Conservation (phyloP, 176 grass and related monocot genomes). For the Sorghum bicolor region DNA sequence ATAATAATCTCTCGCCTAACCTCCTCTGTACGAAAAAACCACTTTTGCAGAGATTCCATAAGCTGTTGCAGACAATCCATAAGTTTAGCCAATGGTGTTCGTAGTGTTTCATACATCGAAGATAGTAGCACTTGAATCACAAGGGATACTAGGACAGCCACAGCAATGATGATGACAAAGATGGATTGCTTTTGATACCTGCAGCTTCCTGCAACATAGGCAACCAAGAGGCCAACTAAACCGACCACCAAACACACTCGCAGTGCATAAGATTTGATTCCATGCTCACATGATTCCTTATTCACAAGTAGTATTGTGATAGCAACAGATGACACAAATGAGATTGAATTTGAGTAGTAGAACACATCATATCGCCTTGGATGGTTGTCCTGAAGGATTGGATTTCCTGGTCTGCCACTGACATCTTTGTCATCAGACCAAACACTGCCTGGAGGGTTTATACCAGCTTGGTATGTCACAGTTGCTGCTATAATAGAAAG, state of each 20-base stretch:
- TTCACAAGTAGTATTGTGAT: constrained; percentile 37
- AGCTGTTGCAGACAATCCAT: not conserved
- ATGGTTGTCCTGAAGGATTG: constrained; percentile 38
- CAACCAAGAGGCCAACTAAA: constrained; percentile 30
- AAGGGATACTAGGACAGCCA: constrained; percentile 14
- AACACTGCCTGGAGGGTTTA: constrained; percentile 36
- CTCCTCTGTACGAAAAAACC: not conserved
- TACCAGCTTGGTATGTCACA: constrained; percentile 38
- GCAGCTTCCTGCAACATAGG: constrained; percentile 39
- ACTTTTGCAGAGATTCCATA: not conserved
- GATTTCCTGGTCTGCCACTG: constrained; percentile 17
- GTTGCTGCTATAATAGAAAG: constrained; percentile 39
- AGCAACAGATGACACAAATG: constrained; percentile 41
- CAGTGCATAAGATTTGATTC: constrained; percentile 38
- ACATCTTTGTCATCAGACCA: constrained; percentile 25
- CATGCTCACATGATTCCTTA: constrained; percentile 35
- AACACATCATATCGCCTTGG: constrained; percentile 13
- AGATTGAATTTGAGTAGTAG: constrained; percentile 40
- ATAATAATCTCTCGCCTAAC: not conserved
- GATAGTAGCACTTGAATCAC: constrained; percentile 27
- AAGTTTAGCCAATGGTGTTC: not conserved
- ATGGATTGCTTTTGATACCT: constrained; percentile 14
- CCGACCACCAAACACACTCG: constrained; percentile 26
- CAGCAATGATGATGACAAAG: constrained; percentile 23
- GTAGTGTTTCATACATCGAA: not conserved